Evolutionary conservation across 345 rosid species (phyloP), one percentile per base, ranked within the genome.

Genomic region (Salix exigua): DNA sequence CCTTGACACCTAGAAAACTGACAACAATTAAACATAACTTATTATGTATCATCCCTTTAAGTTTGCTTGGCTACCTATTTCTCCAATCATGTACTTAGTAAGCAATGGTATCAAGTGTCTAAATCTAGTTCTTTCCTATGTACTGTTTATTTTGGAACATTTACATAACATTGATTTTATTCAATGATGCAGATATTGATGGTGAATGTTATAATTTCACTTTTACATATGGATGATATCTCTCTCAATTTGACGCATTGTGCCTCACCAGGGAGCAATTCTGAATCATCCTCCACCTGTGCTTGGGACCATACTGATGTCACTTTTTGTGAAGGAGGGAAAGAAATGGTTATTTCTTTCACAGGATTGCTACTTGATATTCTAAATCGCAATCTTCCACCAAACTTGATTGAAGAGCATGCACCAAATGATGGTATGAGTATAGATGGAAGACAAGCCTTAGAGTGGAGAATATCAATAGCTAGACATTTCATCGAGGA

Each of bases 161-260:
- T 51, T 80, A 69, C 63, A 40, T 81, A 53, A 82, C 82, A 38
- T 67, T 81, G 38, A 70, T 82, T 60, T 75, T 77, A 64, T 65
- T 83, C 74, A 23, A 51, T 77, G 68, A 80, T 93, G 92, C 97
- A 95, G 99, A 89, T 93, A 86, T 77, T 88, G 89, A 88, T 90
- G 97, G 92, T 93, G 86, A 95, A 93, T 86, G 83, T 91, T 73
- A 85, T 93, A 73, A 85, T 93, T 86, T 91, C 98, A 3, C 94
- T 93, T 78, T 82, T 95, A 70, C 93, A 90, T 86, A 88, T 93
- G 91, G 98, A 93, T 86, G 89, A 84, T 80, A 85, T 86, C 83
- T 87, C 90, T 80, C 83, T 89, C 88, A 83, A 89, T 83, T 84
- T 87, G 86, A 82, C 80, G 6, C 88, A 86, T 75, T 73, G 87